These are phyloP conservation scores for Malus orientalis DNA, from an alignment of 306 rosid species.

Conservation along the genomic window DNA sequence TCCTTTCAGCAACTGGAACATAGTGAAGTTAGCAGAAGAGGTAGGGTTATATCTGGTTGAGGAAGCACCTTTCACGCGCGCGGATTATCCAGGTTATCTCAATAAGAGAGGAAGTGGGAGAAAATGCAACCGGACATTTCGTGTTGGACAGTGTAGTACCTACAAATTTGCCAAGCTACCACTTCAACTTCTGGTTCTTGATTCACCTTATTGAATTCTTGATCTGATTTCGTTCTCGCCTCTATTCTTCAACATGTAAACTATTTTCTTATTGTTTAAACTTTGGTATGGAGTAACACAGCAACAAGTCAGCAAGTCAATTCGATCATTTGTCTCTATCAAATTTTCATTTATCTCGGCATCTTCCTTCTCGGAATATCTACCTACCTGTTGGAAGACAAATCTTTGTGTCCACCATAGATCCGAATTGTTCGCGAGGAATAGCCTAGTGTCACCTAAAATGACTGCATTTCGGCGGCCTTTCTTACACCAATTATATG, in stretches of 20 bases:
- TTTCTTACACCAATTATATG: not conserved
- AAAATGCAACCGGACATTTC: not conserved
- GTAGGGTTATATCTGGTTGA: not conserved
- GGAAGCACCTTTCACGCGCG: not conserved
- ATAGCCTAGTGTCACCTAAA: not conserved
- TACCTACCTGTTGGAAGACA: not conserved
- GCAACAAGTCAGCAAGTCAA: not conserved
- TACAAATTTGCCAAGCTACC: constrained; percentile 7
- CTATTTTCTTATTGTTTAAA: not conserved
- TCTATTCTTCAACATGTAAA: not conserved
- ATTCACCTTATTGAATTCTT: not conserved
- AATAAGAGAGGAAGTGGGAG: constrained; percentile 19
- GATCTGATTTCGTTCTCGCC: not conserved
- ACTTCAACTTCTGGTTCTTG: not conserved
- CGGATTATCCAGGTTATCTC: constrained; percentile 9
- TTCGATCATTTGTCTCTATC: not conserved
- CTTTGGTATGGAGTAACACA: not conserved
- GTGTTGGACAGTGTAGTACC: constrained; percentile 21
- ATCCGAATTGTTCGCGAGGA: not conserved
- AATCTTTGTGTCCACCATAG: not conserved
- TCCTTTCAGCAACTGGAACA: constrained; percentile 24
- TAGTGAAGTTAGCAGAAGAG: constrained; percentile 7
- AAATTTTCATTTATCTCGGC: not conserved
- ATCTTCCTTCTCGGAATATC: not conserved
- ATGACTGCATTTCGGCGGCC: not conserved